Percentiles rank a stretch among this genome's conserved stretches.
phyloP scores from a whole-genome alignment of 2,329 filamentous ascomycete species.

The Pleomassaria siparia region DNA sequence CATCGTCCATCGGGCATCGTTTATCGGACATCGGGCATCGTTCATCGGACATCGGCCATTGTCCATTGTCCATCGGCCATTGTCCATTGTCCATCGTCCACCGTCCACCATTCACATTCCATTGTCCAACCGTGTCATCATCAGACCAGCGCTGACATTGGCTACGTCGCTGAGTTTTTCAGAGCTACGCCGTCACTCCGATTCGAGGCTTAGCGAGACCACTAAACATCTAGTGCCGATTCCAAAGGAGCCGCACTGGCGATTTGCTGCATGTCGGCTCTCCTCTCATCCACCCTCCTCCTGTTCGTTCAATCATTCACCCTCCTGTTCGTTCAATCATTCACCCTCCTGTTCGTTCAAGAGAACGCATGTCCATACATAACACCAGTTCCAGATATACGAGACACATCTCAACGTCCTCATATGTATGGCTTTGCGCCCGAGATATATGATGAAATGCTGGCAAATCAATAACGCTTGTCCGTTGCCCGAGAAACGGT shows the following conservation, averaged over 20 bases:
- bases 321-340: not conserved
- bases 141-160: no score
- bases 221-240: no score
- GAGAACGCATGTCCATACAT: not conserved
- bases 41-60: no score
- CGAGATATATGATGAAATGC: no score
- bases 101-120: no score
- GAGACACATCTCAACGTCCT: not conserved
- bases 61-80: no score
- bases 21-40: no score
- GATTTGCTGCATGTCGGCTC: not conserved
- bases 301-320: not conserved
- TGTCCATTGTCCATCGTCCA: no score
- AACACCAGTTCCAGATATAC: not conserved
- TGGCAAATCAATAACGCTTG: not conserved
- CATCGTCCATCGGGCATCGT: no score
- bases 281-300: not conserved
- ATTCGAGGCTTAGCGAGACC: not conserved
- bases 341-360: not conserved
- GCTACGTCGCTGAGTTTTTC: conserved; percentile 5
- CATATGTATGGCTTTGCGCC: not conserved
- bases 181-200: not conserved
- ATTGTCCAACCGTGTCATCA: no score
- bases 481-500: not conserved
- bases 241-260: not conserved